These are phyloP conservation scores for Candida sanyaensis DNA, from an alignment of 1,139 yeast species.

Conservation along the genomic window DNA sequence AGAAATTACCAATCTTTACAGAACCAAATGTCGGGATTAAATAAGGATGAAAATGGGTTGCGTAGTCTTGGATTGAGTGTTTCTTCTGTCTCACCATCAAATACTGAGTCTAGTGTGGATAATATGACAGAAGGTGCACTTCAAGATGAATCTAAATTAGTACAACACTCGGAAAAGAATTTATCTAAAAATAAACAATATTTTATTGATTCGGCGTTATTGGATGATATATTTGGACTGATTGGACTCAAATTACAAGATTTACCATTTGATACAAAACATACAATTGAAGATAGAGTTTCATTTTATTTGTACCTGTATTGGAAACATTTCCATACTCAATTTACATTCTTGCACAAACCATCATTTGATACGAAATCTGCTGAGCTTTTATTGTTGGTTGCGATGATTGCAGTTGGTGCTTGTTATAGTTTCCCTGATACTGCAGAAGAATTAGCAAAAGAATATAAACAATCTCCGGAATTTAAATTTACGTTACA, in stretches of 20 bases:
- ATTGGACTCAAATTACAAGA: slow-evolving; percentile 9
- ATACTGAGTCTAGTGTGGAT: slow-evolving; percentile 31
- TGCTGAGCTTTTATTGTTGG: slow-evolving; percentile 53
- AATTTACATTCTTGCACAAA: slow-evolving; percentile 59
- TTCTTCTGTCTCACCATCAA: slow-evolving; percentile 39
- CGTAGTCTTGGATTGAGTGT: slow-evolving; percentile 12
- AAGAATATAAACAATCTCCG: slow-evolving; percentile 20
- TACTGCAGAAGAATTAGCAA: slow-evolving; percentile 14
- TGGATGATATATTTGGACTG: slow-evolving; percentile 18
- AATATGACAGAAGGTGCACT: slow-evolving; percentile 4
- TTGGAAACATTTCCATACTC: slow-evolving; percentile 65
- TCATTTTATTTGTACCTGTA: slow-evolving; percentile 36
- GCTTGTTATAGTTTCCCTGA: slow-evolving; percentile 31
- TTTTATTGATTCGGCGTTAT: slow-evolving; percentile 26
- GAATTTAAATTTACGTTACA: slow-evolving; percentile 30
- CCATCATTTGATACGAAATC: slow-evolving; percentile 61
- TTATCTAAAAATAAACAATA: slow-evolving; percentile 26
- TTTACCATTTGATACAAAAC: slow-evolving; percentile 17
- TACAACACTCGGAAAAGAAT: slow-evolving; percentile 24
- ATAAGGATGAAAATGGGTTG: slow-evolving; percentile 2
- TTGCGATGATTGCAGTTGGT: slow-evolving; percentile 62
- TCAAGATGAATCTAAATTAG: slow-evolving; percentile 16
- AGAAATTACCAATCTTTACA: slow-evolving; percentile 14
- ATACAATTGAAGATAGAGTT: slow-evolving; percentile 30
- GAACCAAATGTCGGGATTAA: not conserved